Base-by-base conservation (phyloP, 2,329 filamentous ascomycete genomes). In the Curvularia sp. region DNA sequence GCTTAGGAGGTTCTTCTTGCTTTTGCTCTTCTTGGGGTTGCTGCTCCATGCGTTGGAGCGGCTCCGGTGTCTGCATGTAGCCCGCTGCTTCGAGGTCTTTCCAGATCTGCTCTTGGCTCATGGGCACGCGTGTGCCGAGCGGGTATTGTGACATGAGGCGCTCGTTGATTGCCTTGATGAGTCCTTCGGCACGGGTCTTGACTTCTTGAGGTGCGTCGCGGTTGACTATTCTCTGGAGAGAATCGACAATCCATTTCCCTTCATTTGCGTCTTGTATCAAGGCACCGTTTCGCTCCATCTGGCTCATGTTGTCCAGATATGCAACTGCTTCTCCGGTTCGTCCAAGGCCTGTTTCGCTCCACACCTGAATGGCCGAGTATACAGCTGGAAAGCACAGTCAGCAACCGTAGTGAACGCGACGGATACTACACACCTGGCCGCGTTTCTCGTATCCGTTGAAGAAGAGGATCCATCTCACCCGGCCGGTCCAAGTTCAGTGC, bases 81-180 rank as follows among this genome's bases (percentile, higher is more conserved):
- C 72, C 74, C 18, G 72, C 70, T 19, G 65, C 69, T 30, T 69
- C 69, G 5, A 75, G 54, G 19, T 75, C 73, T 34, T 69, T 54
- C 71, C 70, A 73, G 49, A 74, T 64, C 13, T 54, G 61, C 46
- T 72, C 65, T 48, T 70, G 59, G 13, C 50, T 68, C 55, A 67
- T 64, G 15, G 65, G 66, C 9, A 67, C 58, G 13, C 42, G 59
- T 6, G 66, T 52, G 19, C 60, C 57, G 5, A 76, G 60, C 3
- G 74, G 74, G 43, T 75, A 75, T 36, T 72, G 67, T 4, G 73
- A 75, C 74, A 77, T 77, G 18, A 76, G 63, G 18, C 74, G 61
- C 49, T 74, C 64, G 52, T 76, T 76, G 66, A 75, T 72, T 1
- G 67, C 59, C 8, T 53, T 68, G 34, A 76, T 70, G n/a, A 76